Evolutionary conservation across 305 asterid species (phyloP).

Genomic region (Fraxinus nigra): DNA sequence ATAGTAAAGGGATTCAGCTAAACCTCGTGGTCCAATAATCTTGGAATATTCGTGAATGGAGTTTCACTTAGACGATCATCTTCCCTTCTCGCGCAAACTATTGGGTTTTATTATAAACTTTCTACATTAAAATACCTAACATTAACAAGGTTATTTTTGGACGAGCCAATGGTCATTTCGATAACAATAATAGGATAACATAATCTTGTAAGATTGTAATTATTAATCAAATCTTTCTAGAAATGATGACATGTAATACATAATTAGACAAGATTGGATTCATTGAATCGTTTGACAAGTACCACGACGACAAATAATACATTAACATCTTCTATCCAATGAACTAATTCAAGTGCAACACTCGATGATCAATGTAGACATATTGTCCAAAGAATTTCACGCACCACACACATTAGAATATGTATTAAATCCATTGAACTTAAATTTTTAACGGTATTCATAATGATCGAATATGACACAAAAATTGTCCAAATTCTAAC

Average conservation of each 20-base stretch:
- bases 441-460: background rate
- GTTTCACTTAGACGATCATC: background rate
- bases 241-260: background rate
- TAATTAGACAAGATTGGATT: background rate
- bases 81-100: background rate
- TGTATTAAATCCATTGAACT: background rate
- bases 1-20: background rate
- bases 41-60: background rate
- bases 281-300: background rate
- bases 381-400: background rate
- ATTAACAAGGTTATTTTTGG: background rate
- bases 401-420: background rate
- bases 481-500: background rate
- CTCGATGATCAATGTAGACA: slow-evolving; percentile 1
- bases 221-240: background rate
- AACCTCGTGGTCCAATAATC: background rate
- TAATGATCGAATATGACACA: slow-evolving; percentile 1
- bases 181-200: background rate
- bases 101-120: too few species aligned
- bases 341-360: slow-evolving; percentile 12
- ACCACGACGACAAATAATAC: background rate
- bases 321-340: background rate
- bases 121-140: background rate
- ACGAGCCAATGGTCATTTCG: background rate
- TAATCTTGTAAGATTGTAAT: background rate